Evolutionary conservation across 441 rosid genomes (phyloP).

Genomic region (Bocquillonia castaneifolia): DNA sequence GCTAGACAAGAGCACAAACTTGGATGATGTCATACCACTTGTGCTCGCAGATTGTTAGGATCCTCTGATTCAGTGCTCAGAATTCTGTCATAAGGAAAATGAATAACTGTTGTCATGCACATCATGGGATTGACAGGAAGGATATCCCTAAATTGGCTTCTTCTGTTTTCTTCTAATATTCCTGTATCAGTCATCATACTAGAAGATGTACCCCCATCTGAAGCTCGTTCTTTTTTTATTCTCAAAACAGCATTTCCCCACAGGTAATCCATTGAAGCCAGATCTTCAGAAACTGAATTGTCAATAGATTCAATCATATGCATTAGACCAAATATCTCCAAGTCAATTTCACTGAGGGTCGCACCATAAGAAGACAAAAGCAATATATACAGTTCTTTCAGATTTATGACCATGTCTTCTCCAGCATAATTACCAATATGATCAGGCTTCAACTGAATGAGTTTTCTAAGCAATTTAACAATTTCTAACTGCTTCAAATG

Average conservation of each 20-base stretch:
- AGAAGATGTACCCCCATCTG: constrained; percentile 44
- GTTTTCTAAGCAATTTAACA: constrained; percentile 61
- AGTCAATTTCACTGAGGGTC: constrained; percentile 65
- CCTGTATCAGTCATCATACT: constrained; percentile 34
- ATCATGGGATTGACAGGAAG: constrained; percentile 69
- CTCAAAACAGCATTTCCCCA: constrained; percentile 78
- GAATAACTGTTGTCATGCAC: constrained; percentile 60
- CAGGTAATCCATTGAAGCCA: constrained; percentile 51
- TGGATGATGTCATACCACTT: constrained; percentile 36
- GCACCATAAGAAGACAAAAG: constrained; percentile 91
- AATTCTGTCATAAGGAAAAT: constrained; percentile 64
- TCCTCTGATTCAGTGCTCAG: constrained; percentile 31
- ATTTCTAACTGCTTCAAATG: constrained; percentile 52
- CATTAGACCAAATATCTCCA: constrained; percentile 66
- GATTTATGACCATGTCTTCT: constrained; percentile 54
- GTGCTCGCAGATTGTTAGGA: constrained; percentile 19
- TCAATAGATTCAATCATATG: constrained; percentile 53
- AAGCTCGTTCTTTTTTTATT: constrained; percentile 46
- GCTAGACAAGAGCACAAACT: constrained; percentile 15
- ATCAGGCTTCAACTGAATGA: constrained; percentile 34
- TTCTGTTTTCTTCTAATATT: constrained; percentile 46
- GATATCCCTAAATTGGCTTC: constrained; percentile 69
- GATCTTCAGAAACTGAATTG: constrained; percentile 31
- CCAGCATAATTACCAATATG: constrained; percentile 33
- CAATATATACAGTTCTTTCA: constrained; percentile 57